Conservation (phyloP, 176 grass and related monocot genomes). For the Paspalum vaginatum region DNA sequence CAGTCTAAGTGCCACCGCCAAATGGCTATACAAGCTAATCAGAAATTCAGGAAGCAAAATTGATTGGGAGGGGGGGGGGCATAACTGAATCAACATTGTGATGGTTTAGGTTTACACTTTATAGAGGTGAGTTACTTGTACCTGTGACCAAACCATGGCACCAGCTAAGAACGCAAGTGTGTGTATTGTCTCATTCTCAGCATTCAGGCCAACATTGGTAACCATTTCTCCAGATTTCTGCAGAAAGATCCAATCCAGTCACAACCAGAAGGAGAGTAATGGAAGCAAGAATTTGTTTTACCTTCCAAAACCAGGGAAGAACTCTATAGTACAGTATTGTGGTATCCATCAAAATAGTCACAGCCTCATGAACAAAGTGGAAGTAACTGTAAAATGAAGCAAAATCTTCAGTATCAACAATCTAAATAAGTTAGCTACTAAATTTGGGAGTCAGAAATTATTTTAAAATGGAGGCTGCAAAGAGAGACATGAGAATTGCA, state of each 20-base stretch:
- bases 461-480: conserved; percentile 27
- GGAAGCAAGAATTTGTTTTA: conserved; percentile 46
- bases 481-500: neutral
- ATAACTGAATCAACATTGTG: neutral
- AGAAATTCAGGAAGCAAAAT: neutral
- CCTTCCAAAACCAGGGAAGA: conserved; percentile 98
- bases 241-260: conserved; percentile 36
- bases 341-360: conserved; percentile 89
- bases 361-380: conserved; percentile 80
- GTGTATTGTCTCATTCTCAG: conserved; percentile 91
- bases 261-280: conserved; percentile 28
- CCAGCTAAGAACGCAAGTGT: conserved; percentile 96
- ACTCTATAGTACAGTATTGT: conserved; percentile 83
- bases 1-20: neutral
- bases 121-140: conserved; percentile 34
- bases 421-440: neutral
- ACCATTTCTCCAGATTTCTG: conserved; percentile 77
- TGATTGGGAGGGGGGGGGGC: neutral
- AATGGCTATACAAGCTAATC: conserved; percentile 11
- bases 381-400: conserved; percentile 63
- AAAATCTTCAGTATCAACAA: conserved; percentile 20
- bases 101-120: neutral
- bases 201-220: conserved; percentile 65
- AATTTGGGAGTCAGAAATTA: conserved; percentile 10
- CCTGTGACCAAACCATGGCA: conserved; percentile 99